phyloP scores from a whole-genome alignment of 2,329 filamentous ascomycete genomes.

The Venturia oleaginea region DNA sequence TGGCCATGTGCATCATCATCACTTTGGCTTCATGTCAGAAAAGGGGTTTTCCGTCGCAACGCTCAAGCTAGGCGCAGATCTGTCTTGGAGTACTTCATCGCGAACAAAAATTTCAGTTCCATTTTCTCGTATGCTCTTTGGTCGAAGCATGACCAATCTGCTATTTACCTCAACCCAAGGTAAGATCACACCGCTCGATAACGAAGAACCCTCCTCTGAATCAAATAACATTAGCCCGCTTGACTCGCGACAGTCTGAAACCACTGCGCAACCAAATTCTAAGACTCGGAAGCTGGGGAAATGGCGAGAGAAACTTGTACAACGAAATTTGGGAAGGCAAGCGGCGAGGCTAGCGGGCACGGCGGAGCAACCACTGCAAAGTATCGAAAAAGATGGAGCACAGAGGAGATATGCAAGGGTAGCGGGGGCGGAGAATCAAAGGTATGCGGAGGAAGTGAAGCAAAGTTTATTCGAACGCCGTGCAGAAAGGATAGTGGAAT shows the following conservation, averaged over 20 bases:
- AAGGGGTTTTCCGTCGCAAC: slow-evolving; percentile 46
- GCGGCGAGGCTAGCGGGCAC: too few relatives aligned
- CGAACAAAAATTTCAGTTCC: slow-evolving; percentile 1
- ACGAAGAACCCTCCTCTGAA: not conserved
- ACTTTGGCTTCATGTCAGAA: slow-evolving; percentile 57
- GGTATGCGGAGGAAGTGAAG: too few relatives aligned
- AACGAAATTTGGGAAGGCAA: not conserved
- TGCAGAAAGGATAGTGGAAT: too few relatives aligned
- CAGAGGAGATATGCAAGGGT: too few relatives aligned
- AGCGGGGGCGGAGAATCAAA: not conserved
- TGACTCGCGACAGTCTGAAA: not conserved
- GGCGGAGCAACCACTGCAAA: too few relatives aligned
- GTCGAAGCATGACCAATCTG: not conserved
- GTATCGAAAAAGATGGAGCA: not conserved
- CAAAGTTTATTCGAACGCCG: too few relatives aligned
- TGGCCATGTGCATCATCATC: slow-evolving; percentile 20
- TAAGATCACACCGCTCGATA: not conserved
- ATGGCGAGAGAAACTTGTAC: too few relatives aligned
- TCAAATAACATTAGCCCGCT: not conserved
- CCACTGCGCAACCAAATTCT: too few relatives aligned
- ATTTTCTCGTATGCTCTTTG: not conserved
- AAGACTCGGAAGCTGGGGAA: not conserved
- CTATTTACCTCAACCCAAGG: not conserved
- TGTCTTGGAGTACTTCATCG: slow-evolving; percentile 6
- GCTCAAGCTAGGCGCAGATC: not conserved